phyloP scores from a whole-genome alignment of 441 rosid genomes.

The Adansonia gregorii region DNA sequence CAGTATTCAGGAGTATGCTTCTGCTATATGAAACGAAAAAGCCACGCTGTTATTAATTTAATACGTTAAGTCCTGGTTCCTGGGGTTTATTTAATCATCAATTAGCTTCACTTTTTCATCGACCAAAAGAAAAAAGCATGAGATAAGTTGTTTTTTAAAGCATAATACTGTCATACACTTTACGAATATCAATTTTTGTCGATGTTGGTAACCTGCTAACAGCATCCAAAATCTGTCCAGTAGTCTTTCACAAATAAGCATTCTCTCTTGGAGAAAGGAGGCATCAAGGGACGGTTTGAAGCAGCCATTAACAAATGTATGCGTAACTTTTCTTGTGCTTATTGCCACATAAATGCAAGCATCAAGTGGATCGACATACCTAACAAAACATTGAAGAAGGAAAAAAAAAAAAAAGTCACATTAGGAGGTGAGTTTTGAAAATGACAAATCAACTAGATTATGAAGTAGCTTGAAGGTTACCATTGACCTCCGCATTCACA shows the following conservation, averaged over 20 bases:
- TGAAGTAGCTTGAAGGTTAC: background rate
- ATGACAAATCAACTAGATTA: background rate
- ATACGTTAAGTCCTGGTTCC: background rate
- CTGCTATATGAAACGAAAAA: background rate
- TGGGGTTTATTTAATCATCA: background rate
- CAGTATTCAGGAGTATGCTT: background rate
- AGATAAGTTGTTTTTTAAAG: background rate
- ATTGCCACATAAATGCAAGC: constrained; percentile 84
- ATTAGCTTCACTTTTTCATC: background rate
- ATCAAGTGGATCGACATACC: constrained; percentile 72
- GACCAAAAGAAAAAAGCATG: background rate
- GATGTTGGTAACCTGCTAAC: background rate
- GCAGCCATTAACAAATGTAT: background rate
- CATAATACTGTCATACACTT: background rate
- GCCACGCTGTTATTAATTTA: background rate
- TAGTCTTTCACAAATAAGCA: background rate
- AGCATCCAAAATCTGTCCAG: background rate
- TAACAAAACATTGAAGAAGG: constrained; percentile 28
- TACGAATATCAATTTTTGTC: background rate
- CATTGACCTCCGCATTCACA: background rate
- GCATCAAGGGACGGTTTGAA: background rate
- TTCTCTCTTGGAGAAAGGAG: background rate
- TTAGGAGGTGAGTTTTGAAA: background rate
- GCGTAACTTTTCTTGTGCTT: constrained; percentile 50
- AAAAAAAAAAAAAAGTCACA: background rate